Percentiles rank a stretch among this genome's conserved stretches.
phyloP scores from a whole-genome alignment of 2,329 filamentous ascomycete genomes.

The Exophiala aquamarina region DNA sequence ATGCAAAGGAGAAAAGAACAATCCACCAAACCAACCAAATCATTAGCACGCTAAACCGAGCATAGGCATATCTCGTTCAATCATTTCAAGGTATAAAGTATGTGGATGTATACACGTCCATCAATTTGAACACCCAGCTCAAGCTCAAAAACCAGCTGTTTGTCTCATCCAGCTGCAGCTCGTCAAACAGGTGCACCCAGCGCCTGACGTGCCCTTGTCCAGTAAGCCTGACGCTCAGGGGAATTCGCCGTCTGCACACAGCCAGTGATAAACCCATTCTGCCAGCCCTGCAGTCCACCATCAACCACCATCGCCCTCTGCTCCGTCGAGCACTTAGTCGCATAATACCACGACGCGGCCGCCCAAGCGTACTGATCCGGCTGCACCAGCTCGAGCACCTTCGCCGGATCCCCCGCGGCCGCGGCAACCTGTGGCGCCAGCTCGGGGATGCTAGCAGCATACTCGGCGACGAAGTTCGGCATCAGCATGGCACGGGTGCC shows the following conservation, averaged over 20 bases:
- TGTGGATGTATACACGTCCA: too few species aligned
- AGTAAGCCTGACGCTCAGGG: constrained; percentile 49
- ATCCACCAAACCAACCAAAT: too few species aligned
- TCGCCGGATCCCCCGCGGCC: constrained; percentile 40
- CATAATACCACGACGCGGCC: constrained; percentile 62
- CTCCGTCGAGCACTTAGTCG: constrained; percentile 51
- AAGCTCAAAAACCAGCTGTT: too few species aligned
- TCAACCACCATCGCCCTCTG: constrained; percentile 46
- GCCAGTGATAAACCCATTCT: constrained; percentile 48
- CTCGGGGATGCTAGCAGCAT: constrained; percentile 50
- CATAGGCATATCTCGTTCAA: too few species aligned
- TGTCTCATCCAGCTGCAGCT: neutral
- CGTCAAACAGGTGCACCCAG: constrained; percentile 32
- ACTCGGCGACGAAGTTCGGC: constrained; percentile 54
- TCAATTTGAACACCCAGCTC: too few species aligned
- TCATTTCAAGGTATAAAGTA: too few species aligned
- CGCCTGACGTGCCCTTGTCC: constrained; percentile 48
- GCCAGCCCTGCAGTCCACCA: constrained; percentile 52
- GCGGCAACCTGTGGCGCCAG: constrained; percentile 37
- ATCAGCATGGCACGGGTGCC: constrained; percentile 70
- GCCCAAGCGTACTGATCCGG: constrained; percentile 55
- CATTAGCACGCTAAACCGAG: too few species aligned
- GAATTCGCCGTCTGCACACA: constrained; percentile 55
- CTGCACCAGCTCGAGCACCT: constrained; percentile 52
- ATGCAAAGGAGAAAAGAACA: too few species aligned